Evolutionary conservation across 768 basidiomycete species (phyloP).

Genomic region (Podaxis sp.): DNA sequence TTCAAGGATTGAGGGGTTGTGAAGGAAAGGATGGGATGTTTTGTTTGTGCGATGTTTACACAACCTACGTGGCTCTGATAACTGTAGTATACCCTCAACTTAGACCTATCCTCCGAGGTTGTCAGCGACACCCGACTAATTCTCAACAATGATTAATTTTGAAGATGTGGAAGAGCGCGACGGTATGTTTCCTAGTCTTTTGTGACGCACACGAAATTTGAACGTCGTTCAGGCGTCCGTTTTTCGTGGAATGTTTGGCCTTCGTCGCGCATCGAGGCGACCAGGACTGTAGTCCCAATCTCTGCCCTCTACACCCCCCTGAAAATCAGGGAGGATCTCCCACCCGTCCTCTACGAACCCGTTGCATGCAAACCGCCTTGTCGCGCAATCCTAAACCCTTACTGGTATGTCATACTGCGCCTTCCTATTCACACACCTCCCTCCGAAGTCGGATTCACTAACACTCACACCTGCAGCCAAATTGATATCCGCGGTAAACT

Average conservation of each 20-base stretch:
- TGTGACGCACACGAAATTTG: neutral
- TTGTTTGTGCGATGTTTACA: conserved; percentile 26
- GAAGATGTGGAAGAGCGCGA: conserved; percentile 98
- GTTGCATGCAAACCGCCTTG: conserved; percentile 98
- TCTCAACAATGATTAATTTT: conserved; percentile 66
- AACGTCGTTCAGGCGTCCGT: conserved; percentile 62
- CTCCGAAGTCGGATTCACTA: neutral
- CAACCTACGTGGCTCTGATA: conserved; percentile 28
- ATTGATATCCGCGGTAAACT: conserved; percentile 98
- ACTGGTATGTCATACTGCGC: conserved; percentile 60
- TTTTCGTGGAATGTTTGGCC: conserved; percentile 99
- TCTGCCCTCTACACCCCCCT: conserved; percentile 96
- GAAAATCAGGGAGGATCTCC: conserved; percentile 90
- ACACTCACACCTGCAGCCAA: conserved; percentile 54
- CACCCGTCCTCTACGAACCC: conserved; percentile 95
- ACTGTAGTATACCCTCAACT: neutral
- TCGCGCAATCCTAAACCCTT: conserved; percentile 95
- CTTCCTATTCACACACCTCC: neutral
- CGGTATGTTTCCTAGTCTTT: conserved; percentile 45
- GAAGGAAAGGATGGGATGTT: neutral
- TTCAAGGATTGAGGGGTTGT: neutral
- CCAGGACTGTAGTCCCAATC: conserved; percentile 95
- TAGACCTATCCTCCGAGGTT: conserved; percentile 20
- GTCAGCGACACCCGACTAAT: conserved; percentile 36
- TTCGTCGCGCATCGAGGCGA: conserved; percentile 96